These are phyloP conservation scores for Tylopilus orsonianus DNA, from an alignment of 1,284 basidiomycete genomes.

Conservation along the genomic window DNA sequence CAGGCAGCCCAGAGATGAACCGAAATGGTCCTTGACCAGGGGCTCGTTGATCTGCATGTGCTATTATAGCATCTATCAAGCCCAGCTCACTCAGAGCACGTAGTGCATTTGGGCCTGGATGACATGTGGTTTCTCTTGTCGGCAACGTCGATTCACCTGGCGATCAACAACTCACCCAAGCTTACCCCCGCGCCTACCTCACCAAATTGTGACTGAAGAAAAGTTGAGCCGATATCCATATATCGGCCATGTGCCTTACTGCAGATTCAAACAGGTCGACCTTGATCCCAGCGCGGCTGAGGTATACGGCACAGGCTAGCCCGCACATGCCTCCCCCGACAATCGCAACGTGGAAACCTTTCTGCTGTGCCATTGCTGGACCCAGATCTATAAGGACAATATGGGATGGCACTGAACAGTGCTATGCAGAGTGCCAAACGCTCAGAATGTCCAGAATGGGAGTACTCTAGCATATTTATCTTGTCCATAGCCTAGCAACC, in stretches of 20 bases:
- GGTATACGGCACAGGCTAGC: slow-evolving; percentile 45
- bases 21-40: slow-evolving; percentile 37
- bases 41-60: slow-evolving; percentile 35
- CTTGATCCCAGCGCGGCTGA: slow-evolving; percentile 43
- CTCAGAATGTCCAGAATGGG: too few species aligned
- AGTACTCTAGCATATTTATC: too few species aligned
- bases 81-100: slow-evolving; percentile 46
- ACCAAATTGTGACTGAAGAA: slow-evolving; percentile 41
- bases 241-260: slow-evolving; percentile 22
- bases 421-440: neutral
- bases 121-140: neutral
- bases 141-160: neutral
- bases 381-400: slow-evolving; percentile 2
- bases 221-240: neutral
- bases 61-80: slow-evolving; percentile 41
- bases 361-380: slow-evolving; percentile 17
- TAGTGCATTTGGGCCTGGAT: slow-evolving; percentile 49
- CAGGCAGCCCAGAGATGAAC: slow-evolving; percentile 43
- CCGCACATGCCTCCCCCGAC: slow-evolving; percentile 57
- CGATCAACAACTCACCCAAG: slow-evolving; percentile 38
- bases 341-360: slow-evolving; percentile 49
- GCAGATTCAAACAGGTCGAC: slow-evolving; percentile 54
- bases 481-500: too few species aligned
- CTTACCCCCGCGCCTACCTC: slow-evolving; percentile 57
- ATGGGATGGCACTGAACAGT: neutral